Evolutionary conservation across 768 basidiomycete species (phyloP).

Genomic region (Glaciozyma martinii): DNA sequence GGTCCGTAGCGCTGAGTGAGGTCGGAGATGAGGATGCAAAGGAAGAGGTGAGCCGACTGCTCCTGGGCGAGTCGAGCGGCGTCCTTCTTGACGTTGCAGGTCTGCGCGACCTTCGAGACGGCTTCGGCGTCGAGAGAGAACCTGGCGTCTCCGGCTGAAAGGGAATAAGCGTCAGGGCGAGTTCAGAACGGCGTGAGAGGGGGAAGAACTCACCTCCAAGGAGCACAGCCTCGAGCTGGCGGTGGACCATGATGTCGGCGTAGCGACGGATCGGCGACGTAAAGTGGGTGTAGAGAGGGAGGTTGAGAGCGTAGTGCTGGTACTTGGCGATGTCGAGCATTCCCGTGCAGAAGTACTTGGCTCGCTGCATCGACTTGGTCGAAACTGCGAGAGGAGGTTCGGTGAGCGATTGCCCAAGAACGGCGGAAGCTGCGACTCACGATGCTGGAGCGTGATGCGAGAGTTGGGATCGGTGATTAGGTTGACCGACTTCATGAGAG

Average conservation of each 20-base stretch:
- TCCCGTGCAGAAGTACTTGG: slow-evolving; percentile 97
- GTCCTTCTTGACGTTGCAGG: slow-evolving; percentile 69
- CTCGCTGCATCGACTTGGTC: slow-evolving; percentile 83
- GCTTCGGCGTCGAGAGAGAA: slow-evolving; percentile 97
- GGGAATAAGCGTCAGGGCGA: neutral
- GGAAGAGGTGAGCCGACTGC: slow-evolving; percentile 88
- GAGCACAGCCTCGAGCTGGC: slow-evolving; percentile 84
- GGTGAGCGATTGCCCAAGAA: neutral
- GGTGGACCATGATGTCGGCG: slow-evolving; percentile 88
- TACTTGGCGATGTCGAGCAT: slow-evolving; percentile 99
- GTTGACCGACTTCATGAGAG: slow-evolving; percentile 77
- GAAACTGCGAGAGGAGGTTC: neutral
- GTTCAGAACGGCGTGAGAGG: neutral
- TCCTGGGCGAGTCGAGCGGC: slow-evolving; percentile 88
- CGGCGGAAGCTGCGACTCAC: slow-evolving; percentile 36
- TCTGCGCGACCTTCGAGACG: slow-evolving; percentile 93
- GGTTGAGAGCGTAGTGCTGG: slow-evolving; percentile 78
- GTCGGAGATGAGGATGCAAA: slow-evolving; percentile 88
- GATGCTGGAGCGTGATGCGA: slow-evolving; percentile 66
- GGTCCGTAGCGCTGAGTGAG: slow-evolving; percentile 91
- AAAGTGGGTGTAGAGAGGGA: slow-evolving; percentile 87
- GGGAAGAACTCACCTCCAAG: slow-evolving; percentile 51
- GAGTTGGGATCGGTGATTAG: slow-evolving; percentile 52
- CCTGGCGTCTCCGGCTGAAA: slow-evolving; percentile 57
- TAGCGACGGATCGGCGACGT: slow-evolving; percentile 46